Base-by-base conservation (phyloP, 2,329 filamentous ascomycete genomes). In the Diaporthe batatas region DNA sequence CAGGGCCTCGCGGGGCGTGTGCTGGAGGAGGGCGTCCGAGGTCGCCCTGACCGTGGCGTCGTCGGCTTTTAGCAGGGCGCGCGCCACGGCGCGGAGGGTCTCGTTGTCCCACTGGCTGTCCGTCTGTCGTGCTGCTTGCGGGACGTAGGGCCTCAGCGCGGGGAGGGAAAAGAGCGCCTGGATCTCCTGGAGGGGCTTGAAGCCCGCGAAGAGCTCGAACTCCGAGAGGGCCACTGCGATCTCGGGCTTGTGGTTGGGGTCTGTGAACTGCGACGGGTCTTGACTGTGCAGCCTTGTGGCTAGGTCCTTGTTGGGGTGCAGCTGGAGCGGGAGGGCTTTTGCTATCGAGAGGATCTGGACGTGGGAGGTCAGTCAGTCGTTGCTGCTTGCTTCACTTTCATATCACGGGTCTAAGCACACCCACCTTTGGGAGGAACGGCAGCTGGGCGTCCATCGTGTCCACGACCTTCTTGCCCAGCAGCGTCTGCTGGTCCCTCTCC, bases 171-270 rank as follows among this genome's bases (percentile, higher is more conserved):
- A 86, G 1, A 94, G 81, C 0, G 84, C 79, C 42, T 89, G 81
- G 72, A 95, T 91, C 2, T 91, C 84, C 12, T 81, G 78, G 0
- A 93, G 82, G 0, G 91, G 90, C 78, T 93, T 94, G 84, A 91
- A 95, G 7, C 93, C 93, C 12, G 90, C 91, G 76, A 95, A 95
- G 0, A 92, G 90, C 80, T 95, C 92, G 77, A 95, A 95, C 29
- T 90, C 88, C 16, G 88, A 86, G 0, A 95, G 82, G 0, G 93
- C 92, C 1, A 95, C 84, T 0, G 93, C 92, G 69, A 95, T 95
- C 79, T 95, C 93, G 1, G 93, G 93, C 82, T 95, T 95, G 84
- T 95, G 92, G 80, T 95, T 95, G 3, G 88, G 83, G 76, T 95
- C 92, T 1, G 88, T 89, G 80, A 93, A 95, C 72, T 90, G 87